Conservation (phyloP, 192 early-diverging fungal genomes). For the Chytriomyces sp. region DNA sequence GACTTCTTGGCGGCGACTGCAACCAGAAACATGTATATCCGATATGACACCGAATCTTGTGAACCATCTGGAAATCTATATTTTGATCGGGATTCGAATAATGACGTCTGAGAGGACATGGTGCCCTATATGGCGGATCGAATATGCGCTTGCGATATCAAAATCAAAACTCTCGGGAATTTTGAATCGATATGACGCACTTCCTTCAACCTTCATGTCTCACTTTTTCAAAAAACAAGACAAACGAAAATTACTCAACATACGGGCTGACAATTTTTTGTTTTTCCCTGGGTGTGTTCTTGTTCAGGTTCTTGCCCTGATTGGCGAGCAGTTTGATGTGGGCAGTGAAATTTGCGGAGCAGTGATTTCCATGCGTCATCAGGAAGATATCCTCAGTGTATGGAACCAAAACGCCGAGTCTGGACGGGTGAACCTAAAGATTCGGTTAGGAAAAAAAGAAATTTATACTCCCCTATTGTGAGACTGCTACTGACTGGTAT, state of each 20-base stretch:
- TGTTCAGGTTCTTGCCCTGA: constrained; percentile 77
- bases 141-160: no score
- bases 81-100: no score
- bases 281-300: neutral
- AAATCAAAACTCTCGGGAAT: no score
- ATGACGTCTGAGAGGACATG: no score
- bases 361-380: constrained; percentile 89
- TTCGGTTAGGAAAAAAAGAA: constrained; percentile 58
- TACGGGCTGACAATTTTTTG: no score
- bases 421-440: constrained; percentile 80
- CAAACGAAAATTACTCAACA: no score
- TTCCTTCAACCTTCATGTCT: no score
- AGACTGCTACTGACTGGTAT: neutral
- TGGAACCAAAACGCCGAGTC: constrained; percentile 92
- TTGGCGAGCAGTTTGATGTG: constrained; percentile 90
- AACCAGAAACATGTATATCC: neutral
- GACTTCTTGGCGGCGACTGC: neutral
- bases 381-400: constrained; percentile 92
- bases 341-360: constrained; percentile 90
- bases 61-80: neutral
- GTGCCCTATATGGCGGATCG: no score
- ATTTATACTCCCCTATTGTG: neutral
- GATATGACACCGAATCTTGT: neutral
- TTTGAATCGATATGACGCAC: no score
- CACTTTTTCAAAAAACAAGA: no score